Evolutionary conservation across 1,139 yeast genomes (phyloP), one percentile per base, ranked within the genome.

Genomic region (Debaryomycetaceae sp.): DNA sequence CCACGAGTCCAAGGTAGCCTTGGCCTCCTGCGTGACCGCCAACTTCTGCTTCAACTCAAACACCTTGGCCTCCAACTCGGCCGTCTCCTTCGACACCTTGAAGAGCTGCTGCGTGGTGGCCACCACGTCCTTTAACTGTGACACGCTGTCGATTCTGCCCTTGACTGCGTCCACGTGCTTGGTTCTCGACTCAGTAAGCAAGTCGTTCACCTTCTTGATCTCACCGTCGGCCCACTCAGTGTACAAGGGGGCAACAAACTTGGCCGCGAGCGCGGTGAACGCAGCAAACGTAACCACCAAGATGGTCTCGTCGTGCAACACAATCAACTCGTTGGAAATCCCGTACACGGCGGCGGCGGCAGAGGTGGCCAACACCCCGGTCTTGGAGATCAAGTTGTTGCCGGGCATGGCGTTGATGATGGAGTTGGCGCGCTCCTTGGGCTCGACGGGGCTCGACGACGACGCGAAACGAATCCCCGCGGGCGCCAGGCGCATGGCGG

Each of bases 1-100:
- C 98, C 98, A 91, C 22, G 97, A 86, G 68, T 91, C 98, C 59
- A 91, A 79, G 40, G 91, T 95, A 38, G 94, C 68, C 73, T 83
- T 88, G 55, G 97, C 97, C 72, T 88, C 96, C 40, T 69, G 51
- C 40, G 94, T 91, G 49, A 86, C 77, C 43, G 82, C 91, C 46
- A 85, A 86, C 59, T 80, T 67, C 73, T 91, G 98, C 74, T 88
- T 83, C 61, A 84, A 76, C 66, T 83, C 95, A 53, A 89, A 91
- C 32, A 91, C 78, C 65, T 86, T 76, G 43, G 96, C 94, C 75
- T 91, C 98, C 53, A 88, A 76, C 68, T 84, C 77, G 47, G 91
- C 96, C 42, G 98, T 91, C 70, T 91, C 96, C 74, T 86, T 89
- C 42, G 98, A 89, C 40, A 89, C 78, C 51, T 86, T 91, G 53